Percentiles rank a stretch among this genome's conserved stretches.
These are phyloP conservation scores for Psidium guajava DNA, from an alignment of 345 rosid genomes.

Conservation along the genomic window DNA sequence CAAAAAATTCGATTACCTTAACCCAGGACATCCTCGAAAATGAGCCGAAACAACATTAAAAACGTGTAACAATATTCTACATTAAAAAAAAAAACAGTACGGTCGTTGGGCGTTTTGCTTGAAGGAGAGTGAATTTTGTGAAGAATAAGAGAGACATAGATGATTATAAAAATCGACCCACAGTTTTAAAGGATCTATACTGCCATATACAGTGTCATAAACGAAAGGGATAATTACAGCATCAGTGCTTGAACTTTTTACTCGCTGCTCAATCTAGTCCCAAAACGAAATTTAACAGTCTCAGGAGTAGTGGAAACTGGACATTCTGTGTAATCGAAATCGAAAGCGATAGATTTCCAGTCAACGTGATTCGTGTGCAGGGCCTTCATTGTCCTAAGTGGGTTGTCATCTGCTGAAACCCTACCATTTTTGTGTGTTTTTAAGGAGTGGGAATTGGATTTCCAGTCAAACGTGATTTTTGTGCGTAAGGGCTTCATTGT, in stretches of 20 bases:
- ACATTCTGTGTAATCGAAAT: background rate
- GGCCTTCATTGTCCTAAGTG: too few species aligned
- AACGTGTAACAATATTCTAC: background rate
- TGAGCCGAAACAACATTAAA: background rate
- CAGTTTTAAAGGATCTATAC: background rate
- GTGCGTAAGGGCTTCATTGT: background rate
- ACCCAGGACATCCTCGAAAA: background rate
- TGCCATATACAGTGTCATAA: background rate
- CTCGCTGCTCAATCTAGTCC: background rate
- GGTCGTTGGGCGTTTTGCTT: background rate
- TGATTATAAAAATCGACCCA: background rate
- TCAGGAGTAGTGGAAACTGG: background rate
- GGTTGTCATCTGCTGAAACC: too few species aligned
- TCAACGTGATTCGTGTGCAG: too few species aligned
- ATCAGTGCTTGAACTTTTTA: background rate
- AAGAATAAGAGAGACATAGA: background rate
- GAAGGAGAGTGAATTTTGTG: background rate
- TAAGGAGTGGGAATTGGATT: background rate
- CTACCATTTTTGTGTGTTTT: too few species aligned
- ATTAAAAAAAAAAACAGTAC: background rate
- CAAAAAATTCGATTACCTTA: background rate
- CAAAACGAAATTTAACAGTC: background rate
- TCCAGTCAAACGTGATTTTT: background rate
- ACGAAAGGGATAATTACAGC: background rate
- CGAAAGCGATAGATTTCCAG: too few species aligned